Base-by-base conservation (phyloP, 805 yeast species). In the Maudiozyma serrabonitensis region DNA sequence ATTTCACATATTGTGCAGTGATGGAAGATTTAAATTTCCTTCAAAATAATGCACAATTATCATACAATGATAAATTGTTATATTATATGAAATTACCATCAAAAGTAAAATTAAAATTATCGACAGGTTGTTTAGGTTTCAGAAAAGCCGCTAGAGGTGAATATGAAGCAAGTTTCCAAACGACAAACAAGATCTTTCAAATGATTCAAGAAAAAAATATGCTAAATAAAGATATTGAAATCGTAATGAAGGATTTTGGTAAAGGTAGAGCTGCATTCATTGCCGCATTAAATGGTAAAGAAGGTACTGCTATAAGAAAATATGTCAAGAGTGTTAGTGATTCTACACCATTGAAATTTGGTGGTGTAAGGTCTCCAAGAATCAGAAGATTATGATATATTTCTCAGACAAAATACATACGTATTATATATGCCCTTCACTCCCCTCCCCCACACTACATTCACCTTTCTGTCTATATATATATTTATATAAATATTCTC, bases 101-200 rank as follows among this genome's bases (percentile, higher is more conserved):
- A 67, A 83, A 80, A 54, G 81, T 84, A 28, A 75, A 78, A 54
- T 63, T 83, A 43, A 78, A 83, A 21, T 70, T 87, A 46, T 78
- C 87, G 7, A 84, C 96, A 0, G 99, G 99, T 46, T 80, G 78
- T 62, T 72, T 88, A 46, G 99, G 98, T 3, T 91, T 89, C 73
- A 78, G 88, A 61, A 88, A 89, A 61, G 79, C 93, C 16, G 88
- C 88, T 50, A 81, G 96, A 68, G 87, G 95, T 45, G 95, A 88
- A 66, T 87, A 87, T 61, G 99, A 91, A 69, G 96, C 96, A 1
- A 84, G 84, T 13, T 90, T 84, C 73, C 96, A 89, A 66, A 83
- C 91, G 9, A 72, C 89, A 15, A 72, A 89, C 4, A 78, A 78
- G 54, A 74, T 87, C 69, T 88, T 91, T 68, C 75, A 81, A 53